Evolutionary conservation across 108 stramenopile species (phyloP).

Genomic region (Conticribra weissflogii): DNA sequence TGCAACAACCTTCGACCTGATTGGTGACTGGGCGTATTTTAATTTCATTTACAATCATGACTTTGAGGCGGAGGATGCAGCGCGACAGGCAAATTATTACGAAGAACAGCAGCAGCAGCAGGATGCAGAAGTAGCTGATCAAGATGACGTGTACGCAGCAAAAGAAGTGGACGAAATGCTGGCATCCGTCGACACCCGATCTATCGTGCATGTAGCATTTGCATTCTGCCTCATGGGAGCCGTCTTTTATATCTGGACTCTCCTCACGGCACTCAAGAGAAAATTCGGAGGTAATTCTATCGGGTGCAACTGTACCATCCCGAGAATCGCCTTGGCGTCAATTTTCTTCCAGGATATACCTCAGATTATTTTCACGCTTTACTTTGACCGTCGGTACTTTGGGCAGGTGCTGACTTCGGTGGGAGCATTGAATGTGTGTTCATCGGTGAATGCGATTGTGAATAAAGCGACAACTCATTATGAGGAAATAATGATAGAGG

Average conservation of each 20-base stretch:
- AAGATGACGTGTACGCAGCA: no score
- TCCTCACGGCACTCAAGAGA: conserved; percentile 14
- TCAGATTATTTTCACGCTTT: conserved; percentile 25
- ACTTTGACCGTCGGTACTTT: conserved; percentile 18
- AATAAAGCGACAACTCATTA: conserved; percentile 25
- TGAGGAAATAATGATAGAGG: conserved; percentile 21
- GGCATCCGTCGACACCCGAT: neutral
- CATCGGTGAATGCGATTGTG: conserved; percentile 31
- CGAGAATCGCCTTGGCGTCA: conserved; percentile 18
- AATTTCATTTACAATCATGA: conserved; percentile 10
- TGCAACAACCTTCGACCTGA: conserved; percentile 19
- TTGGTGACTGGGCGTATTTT: conserved; percentile 28
- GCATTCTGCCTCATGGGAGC: conserved; percentile 23
- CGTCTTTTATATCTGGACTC: conserved; percentile 21
- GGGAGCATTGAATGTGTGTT: conserved; percentile 40
- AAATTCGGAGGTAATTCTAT: conserved; percentile 12
- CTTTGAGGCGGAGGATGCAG: conserved; percentile 7
- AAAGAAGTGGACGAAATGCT: neutral
- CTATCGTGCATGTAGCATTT: conserved; percentile 15
- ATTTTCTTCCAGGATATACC: conserved; percentile 35
- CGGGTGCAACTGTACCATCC: conserved; percentile 41
- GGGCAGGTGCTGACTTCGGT: conserved; percentile 19
- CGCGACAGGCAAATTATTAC: neutral
- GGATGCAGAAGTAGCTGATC: no score
- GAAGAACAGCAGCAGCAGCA: neutral